Base-by-base conservation (phyloP, 495 filamentous ascomycete genomes). In the Penicillium daleae region DNA sequence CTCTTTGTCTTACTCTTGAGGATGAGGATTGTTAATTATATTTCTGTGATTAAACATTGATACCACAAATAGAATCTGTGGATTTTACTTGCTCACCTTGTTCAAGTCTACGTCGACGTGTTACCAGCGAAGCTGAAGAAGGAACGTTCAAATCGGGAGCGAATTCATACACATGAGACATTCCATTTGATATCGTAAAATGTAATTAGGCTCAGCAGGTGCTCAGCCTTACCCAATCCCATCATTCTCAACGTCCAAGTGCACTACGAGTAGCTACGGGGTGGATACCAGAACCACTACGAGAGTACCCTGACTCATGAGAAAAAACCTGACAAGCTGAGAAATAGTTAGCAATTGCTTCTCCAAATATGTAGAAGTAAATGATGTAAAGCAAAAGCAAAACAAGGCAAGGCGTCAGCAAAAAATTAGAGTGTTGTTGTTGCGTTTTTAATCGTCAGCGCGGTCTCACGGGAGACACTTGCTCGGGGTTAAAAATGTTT, bases 341-440 rank as follows among this genome's bases (percentile, higher is more conserved):
- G 35, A 35, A 24, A 61, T 40, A 60, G 67, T 75, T 70, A 75
- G 72, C 72, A 70, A 71, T 70, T 66, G 68, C 53, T 66, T 61
- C 59, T 33, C 59, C 52, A 66, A 53, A 46, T 22, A 63, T 29
- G 27, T 56, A 1, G 17, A 56, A 29, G 21, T 39, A 19, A 26
- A 17, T 59, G 56, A 52, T 32, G n/a, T 56, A 44, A 57, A 54
- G 27, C 55, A 67, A 66, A 55, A 57, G 62, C 63, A 64, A 56
- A 57, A 49, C 60, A 57, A 56, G 63, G 61, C 32, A 63, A 66
- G 73, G 81, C 80, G 82, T 85, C 83, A 84, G 76, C 65, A 84
- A 85, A 85, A 85, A 85, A 85, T 85, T 85, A 85, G 83, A 85
- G 83, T 85, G 82, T 83, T 74, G 80, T 85, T 83, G 81, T 83